phyloP scores from a whole-genome alignment of 2,329 filamentous ascomycete genomes.

The Curvularia sp. region DNA sequence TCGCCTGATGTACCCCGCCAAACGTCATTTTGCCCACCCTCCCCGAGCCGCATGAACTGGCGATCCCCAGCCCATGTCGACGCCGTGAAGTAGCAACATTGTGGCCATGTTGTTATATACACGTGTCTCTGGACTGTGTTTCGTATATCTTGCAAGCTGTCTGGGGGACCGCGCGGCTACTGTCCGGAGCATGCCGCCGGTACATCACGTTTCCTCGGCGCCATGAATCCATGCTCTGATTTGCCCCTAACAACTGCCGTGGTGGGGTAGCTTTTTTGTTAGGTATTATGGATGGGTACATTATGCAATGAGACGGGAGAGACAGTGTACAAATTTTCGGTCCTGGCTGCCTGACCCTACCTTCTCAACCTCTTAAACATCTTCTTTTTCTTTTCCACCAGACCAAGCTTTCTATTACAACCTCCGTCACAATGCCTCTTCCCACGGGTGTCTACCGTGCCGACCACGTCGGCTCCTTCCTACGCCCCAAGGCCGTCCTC shows the following conservation, averaged over 20 bases:
- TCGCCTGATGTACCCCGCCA: conserved; percentile 24
- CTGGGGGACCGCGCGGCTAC: neutral
- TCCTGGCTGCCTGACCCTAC: neutral
- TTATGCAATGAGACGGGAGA: conserved; percentile 15
- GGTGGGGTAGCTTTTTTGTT: conserved; percentile 41
- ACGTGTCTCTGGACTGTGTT: neutral
- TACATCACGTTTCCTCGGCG: conserved; percentile 18
- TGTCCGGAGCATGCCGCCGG: conserved; percentile 10
- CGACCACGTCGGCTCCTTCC: conserved; percentile 65
- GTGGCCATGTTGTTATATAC: neutral
- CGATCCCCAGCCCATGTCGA: neutral
- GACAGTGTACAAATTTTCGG: conserved; percentile 19
- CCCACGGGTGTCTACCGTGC: conserved; percentile 54
- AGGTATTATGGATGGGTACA: conserved; percentile 11
- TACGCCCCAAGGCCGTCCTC: conserved; percentile 60
- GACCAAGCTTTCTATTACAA: neutral
- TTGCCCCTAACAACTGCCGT: conserved; percentile 45
- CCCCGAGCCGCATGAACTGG: conserved; percentile 13
- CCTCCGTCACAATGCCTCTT: conserved; percentile 45
- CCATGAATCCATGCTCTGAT: conserved; percentile 19
- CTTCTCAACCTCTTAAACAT: neutral
- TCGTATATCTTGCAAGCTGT: neutral
- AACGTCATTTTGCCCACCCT: conserved; percentile 28
- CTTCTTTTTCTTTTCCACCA: neutral
- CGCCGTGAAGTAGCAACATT: neutral